Base-by-base conservation (phyloP, 2,329 filamentous ascomycete genomes). In the Knoxdaviesia proteae region DNA sequence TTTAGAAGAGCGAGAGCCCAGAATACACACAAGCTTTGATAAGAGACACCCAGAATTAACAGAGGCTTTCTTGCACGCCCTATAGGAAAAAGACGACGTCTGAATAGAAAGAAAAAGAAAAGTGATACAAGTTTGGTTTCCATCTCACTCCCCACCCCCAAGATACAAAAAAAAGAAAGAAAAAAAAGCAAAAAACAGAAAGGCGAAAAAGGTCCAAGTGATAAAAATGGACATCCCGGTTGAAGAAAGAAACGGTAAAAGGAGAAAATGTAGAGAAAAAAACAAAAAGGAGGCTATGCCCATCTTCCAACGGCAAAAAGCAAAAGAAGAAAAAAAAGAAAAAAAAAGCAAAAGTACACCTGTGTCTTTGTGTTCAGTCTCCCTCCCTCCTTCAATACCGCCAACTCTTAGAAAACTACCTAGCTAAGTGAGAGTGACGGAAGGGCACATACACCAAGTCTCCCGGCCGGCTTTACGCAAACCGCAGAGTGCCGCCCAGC, bases 401-500 rank as follows among this genome's bases (percentile, higher is more conserved):
- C 34, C 8, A 11, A 3, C 34, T 11, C 8, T 36, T 36, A 3
- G 9, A 36, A 36, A 36, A 36, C 8, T 9, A 36, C 3, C 34
- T 9, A 36, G 11, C 8, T 11, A 11, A 36, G 34, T 9, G 11
- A 36, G 11, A 36, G 34, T 9, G 11, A 36, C 8, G 34, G 3
- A 36, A 36, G 11, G 9, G 34, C n/a, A 40, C 8, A 8, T 4
- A 40, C 8, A 40, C 6, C 30, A 32, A 40, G 31, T 20, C 20
- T 3, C 20, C 20, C 20, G 20, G 20, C 20, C 20, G 32, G 11
- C 8, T 44, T 61, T 54, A 68, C 51, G 61, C 57, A 52, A 67
- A 69, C 41, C 66, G 60, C 46, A 69, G 50, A 47, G 58, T 64
- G 38, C 57, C 59, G 8, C 58, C 54, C 4, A 61, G 35, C 40